A percentile compares a stretch with the other conserved stretches of the same genome.
phyloP scores from a whole-genome alignment of 1,284 basidiomycete genomes.

The Exobasidium rhododendri region DNA sequence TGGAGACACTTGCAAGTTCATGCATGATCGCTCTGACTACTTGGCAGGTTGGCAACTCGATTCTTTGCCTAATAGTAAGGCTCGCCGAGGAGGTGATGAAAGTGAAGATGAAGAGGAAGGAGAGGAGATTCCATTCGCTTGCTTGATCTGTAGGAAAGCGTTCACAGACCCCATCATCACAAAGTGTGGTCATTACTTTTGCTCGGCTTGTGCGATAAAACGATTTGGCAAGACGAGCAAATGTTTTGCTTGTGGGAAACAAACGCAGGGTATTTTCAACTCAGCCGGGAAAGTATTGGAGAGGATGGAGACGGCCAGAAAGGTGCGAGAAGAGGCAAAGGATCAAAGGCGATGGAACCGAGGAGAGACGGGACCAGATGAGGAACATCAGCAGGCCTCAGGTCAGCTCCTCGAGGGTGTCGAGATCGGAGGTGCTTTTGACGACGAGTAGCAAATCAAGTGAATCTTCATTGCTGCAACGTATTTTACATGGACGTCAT shows the following conservation, averaged over 20 bases:
- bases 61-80: constrained; percentile 52
- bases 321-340: constrained; percentile 22
- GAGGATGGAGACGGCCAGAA: constrained; percentile 59
- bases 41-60: constrained; percentile 98
- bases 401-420: constrained; percentile 16
- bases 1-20: constrained; percentile 87
- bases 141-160: constrained; percentile 87
- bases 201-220: constrained; percentile 83
- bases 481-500: too few relatives aligned
- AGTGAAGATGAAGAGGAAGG: constrained; percentile 57
- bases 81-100: constrained; percentile 6
- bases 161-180: constrained; percentile 95
- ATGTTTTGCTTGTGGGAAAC: constrained; percentile 87
- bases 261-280: constrained; percentile 93
- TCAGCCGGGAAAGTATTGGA: constrained; percentile 77
- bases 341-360: constrained; percentile 7
- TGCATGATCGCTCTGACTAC: constrained; percentile 66
- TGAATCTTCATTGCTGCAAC: too few relatives aligned
- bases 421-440: constrained; percentile 1
- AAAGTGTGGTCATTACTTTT: constrained; percentile 95
- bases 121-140: constrained; percentile 94
- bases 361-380: not conserved
- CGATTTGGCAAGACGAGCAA: constrained; percentile 90
- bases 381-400: constrained; percentile 6
- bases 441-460: not conserved